phyloP scores from a whole-genome alignment of 2,329 filamentous ascomycete genomes.

The Ascochyta viciae-villosae region DNA sequence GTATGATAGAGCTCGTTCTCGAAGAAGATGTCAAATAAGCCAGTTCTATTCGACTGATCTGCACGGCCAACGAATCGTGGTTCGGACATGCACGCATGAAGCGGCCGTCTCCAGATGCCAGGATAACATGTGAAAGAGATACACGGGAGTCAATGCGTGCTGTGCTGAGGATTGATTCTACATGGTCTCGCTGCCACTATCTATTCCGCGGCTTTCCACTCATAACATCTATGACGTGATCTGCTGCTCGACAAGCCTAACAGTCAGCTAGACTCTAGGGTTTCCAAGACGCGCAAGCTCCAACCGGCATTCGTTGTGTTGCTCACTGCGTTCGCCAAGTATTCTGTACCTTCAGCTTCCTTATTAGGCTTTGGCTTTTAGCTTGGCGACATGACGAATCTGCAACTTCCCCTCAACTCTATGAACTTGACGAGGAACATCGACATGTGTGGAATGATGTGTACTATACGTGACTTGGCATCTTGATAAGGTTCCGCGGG shows the following conservation, averaged over 20 bases:
- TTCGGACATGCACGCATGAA: background rate
- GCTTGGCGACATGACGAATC: constrained; percentile 22
- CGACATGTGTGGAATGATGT: background rate
- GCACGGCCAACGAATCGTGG: background rate
- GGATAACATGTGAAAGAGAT: background rate
- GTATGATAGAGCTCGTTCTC: constrained; percentile 27
- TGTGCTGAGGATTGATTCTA: too few species aligned
- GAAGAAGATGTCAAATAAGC: constrained; percentile 12
- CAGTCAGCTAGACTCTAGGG: background rate
- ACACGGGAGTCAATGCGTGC: too few species aligned
- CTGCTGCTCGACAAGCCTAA: background rate
- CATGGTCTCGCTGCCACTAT: too few species aligned
- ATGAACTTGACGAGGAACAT: background rate
- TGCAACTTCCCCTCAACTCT: constrained; percentile 20
- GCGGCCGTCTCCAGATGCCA: background rate
- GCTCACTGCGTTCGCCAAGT: constrained; percentile 14
- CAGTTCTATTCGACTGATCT: background rate
- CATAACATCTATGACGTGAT: constrained; percentile 1
- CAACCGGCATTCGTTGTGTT: constrained; percentile 3
- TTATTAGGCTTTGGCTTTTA: constrained; percentile 25
- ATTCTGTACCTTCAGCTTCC: constrained; percentile 23
- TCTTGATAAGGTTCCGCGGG: background rate
- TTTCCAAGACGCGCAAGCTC: constrained; percentile 10
- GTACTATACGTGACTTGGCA: background rate
- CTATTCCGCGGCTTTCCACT: background rate